Evolutionary conservation across 148 eudicot species (phyloP), one percentile per base, ranked within the genome.

Genomic region (Silene conica): DNA sequence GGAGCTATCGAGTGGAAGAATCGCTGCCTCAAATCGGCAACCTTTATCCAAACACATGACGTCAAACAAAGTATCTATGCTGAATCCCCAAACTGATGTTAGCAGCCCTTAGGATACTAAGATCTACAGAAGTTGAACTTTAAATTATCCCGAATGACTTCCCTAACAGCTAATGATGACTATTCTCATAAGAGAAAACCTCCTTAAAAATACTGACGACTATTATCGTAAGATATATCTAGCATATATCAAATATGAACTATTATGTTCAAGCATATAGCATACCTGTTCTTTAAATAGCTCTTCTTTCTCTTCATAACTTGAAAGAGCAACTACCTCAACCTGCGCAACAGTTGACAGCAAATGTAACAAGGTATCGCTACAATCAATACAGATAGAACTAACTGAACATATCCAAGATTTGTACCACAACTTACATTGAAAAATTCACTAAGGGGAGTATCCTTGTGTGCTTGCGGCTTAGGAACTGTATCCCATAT

Each of bases 401-500:
- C 43, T 1, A 38, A 75, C 14, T 70, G 20, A 31, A 20, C 18
- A 19, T 70, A 41, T 48, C 65, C 10, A 63, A 22, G 25, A 18
- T 9, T 22, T 55, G 67, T 50, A 54, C 14, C 12, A 38, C 34
- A 70, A 50, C 98, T 91, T 84, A 93, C 99, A 89, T 92, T 92
- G 73, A 95, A 95, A 86, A 95, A 95, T 79, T 95, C 99, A 60
- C 96, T 87, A 66, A 95, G 68, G 45, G 93, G 99, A 52, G 99
- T 95, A 56, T 90, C 92, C 84, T 80, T 86, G 86, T 92, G 99
- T 59, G 92, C 99, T 79, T 87, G 84, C 63, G 98, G 98, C 86
- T 94, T 94, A 58, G 98, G 96, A 78, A 94, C 97, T 25, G 96
- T 85, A 81, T 94, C 98, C 98, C 98, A 94, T 76, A 94, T 94